Evolutionary conservation across 345 rosid genomes (phyloP).

Genomic region (Passiflora organensis): DNA sequence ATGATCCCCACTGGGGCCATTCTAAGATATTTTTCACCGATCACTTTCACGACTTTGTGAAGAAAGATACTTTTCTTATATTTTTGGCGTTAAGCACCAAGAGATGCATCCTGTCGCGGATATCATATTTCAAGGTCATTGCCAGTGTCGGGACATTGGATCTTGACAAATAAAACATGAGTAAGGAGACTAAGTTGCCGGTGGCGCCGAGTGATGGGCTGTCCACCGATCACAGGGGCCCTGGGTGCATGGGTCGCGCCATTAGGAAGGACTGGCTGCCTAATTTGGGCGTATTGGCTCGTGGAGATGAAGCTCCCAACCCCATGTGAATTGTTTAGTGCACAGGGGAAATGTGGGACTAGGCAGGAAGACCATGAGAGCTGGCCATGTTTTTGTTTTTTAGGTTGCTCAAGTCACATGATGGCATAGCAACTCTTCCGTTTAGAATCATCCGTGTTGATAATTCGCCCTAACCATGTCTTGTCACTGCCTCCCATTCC

Average conservation of each 20-base stretch:
- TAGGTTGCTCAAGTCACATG: too few relatives aligned
- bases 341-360: neutral
- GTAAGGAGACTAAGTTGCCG: constrained; percentile 6
- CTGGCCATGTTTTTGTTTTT: too few relatives aligned
- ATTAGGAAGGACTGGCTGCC: neutral
- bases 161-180: neutral
- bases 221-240: constrained; percentile 18
- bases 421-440: too few relatives aligned
- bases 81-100: neutral
- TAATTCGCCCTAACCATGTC: too few relatives aligned
- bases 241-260: constrained; percentile 1
- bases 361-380: too few relatives aligned
- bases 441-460: too few relatives aligned
- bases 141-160: neutral
- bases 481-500: too few relatives aligned
- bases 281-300: neutral
- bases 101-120: too few relatives aligned
- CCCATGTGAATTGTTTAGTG: constrained; percentile 22
- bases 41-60: too few relatives aligned
- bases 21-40: too few relatives aligned
- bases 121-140: neutral
- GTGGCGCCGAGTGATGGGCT: constrained; percentile 20
- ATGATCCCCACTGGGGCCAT: too few relatives aligned
- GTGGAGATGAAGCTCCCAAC: neutral
- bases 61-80: neutral